Evolutionary conservation across 108 stramenopile genomes (phyloP).

Genomic region (Conticribra guillardii): DNA sequence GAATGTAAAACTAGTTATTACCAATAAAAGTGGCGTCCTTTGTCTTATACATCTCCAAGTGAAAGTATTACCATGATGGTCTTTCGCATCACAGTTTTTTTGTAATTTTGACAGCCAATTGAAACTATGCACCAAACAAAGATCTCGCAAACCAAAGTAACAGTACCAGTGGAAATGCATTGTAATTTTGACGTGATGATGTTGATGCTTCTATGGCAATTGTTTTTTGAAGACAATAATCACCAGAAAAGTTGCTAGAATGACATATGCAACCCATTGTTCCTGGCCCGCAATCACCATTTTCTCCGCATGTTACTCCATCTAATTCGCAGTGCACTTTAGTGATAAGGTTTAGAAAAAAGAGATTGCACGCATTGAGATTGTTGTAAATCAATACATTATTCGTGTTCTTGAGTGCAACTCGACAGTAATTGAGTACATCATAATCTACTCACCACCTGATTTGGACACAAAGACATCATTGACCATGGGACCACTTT

Average conservation of each 20-base stretch:
- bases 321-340: slow-evolving; percentile 34
- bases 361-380: no score
- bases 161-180: not conserved
- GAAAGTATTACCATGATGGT: no score
- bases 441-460: slow-evolving; percentile 27
- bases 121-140: no score
- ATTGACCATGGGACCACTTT: slow-evolving; percentile 41
- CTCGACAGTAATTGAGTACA: not conserved
- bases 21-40: no score
- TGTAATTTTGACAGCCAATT: no score
- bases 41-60: no score
- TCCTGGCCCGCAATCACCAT: slow-evolving; percentile 41
- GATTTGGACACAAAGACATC: slow-evolving; percentile 41
- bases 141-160: no score
- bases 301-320: slow-evolving; percentile 40
- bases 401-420: not conserved
- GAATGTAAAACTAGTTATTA: no score
- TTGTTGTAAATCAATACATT: no score
- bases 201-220: not conserved
- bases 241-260: slow-evolving; percentile 38
- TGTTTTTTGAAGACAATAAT: slow-evolving; percentile 26
- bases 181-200: not conserved
- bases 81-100: no score
- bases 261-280: slow-evolving; percentile 44
- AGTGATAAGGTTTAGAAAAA: not conserved